Conservation (phyloP, 768 basidiomycete genomes). For the Amyloporia xantha region DNA sequence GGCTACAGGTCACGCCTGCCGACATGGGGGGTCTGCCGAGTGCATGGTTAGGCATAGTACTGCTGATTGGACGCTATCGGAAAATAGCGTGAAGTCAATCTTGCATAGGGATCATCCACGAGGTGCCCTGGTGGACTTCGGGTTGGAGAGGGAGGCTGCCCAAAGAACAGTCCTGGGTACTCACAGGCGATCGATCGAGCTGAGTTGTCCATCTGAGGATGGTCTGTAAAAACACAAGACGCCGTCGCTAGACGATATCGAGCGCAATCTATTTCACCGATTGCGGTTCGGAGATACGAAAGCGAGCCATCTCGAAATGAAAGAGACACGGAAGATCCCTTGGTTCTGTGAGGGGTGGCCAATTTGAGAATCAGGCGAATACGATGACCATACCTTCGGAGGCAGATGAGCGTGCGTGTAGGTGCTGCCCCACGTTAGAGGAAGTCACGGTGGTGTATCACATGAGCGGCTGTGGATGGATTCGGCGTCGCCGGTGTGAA, state of each 20-base stretch:
- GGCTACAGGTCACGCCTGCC: no score
- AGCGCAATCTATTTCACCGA: background rate
- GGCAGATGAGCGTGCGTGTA: no score
- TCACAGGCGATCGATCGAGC: no score
- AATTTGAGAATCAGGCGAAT: background rate
- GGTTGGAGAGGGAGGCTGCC: no score
- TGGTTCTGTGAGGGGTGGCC: slow-evolving; percentile 1
- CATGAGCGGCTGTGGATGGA: background rate
- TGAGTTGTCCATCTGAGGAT: no score
- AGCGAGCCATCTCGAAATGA: background rate
- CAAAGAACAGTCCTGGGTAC: no score
- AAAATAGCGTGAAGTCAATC: background rate
- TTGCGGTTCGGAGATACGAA: background rate
- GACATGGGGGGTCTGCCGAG: no score
- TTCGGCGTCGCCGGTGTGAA: background rate
- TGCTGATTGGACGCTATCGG: background rate
- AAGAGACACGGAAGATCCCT: slow-evolving; percentile 1
- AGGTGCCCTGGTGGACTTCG: no score
- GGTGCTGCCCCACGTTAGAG: background rate
- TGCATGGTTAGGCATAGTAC: no score
- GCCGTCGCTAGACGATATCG: background rate
- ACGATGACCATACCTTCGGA: background rate
- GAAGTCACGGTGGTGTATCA: background rate
- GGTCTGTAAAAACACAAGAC: background rate
- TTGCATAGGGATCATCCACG: no score